Percentiles rank a stretch among this genome's conserved stretches.
Evolutionary conservation across 441 rosid genomes (phyloP).

Genomic region (Flueggea neowawraea): DNA sequence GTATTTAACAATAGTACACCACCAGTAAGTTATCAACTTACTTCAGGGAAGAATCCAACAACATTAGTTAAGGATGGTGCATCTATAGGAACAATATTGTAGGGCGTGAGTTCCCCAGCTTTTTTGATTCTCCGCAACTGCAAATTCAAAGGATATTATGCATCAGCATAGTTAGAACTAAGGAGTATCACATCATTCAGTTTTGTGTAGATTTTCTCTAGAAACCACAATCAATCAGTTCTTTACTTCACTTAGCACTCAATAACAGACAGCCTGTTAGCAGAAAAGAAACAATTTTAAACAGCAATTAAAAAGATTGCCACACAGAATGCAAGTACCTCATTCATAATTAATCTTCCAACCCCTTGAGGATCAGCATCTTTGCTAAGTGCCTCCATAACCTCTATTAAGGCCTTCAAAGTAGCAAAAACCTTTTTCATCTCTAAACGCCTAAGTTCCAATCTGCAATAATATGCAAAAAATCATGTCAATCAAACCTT

Average conservation of each 20-base stretch:
- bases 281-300: neutral
- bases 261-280: neutral
- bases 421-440: constrained; percentile 90
- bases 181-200: neutral
- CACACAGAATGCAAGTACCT: constrained; percentile 43
- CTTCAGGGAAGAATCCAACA: constrained; percentile 92
- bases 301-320: too few species aligned
- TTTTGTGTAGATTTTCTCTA: too few species aligned
- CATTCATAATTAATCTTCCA: constrained; percentile 83
- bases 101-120: constrained; percentile 79
- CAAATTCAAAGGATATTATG: constrained; percentile 21
- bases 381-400: constrained; percentile 88
- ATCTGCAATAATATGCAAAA: constrained; percentile 18
- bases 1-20: too few species aligned
- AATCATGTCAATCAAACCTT: neutral
- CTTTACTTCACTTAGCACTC: neutral
- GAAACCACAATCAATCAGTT: too few species aligned
- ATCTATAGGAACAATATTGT: constrained; percentile 94
- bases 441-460: constrained; percentile 39
- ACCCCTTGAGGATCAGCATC: constrained; percentile 93
- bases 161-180: constrained; percentile 1
- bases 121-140: constrained; percentile 77
- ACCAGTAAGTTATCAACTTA: constrained; percentile 27
- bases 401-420: constrained; percentile 86
- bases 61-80: constrained; percentile 87